These are phyloP conservation scores for Carex arenaria DNA, from an alignment of 202 grass and related monocot species.

Conservation along the genomic window DNA sequence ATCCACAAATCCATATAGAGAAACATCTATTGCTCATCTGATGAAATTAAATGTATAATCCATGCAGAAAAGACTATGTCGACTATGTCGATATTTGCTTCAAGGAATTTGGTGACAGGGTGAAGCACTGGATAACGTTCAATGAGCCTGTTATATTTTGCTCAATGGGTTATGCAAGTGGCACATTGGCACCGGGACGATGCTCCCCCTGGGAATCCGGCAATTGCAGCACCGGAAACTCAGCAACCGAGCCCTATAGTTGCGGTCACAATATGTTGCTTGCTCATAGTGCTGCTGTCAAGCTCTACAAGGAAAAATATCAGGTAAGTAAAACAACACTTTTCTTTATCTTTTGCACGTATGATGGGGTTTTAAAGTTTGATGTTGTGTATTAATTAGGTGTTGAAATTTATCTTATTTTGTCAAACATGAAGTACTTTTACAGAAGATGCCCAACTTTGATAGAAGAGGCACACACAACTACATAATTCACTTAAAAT, in stretches of 20 bases:
- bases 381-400: neutral
- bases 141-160: conserved; percentile 37
- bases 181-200: conserved; percentile 21
- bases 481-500: neutral
- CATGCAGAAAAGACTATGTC: conserved; percentile 25
- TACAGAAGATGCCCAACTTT: no score
- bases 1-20: neutral
- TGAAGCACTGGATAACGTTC: conserved; percentile 54
- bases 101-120: conserved; percentile 31
- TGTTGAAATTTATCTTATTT: no score
- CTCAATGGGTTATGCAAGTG: neutral
- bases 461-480: neutral
- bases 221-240: neutral
- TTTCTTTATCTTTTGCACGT: neutral
- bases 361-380: neutral
- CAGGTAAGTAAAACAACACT: conserved; percentile 2
- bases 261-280: conserved; percentile 30
- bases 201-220: conserved; percentile 13
- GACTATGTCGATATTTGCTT: conserved; percentile 34
- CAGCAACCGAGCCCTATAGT: conserved; percentile 31
- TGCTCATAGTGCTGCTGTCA: conserved; percentile 25
- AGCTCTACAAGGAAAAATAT: conserved; percentile 22
- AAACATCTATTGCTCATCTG: neutral
- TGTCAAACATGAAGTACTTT: no score
- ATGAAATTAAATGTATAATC: neutral